Evolutionary conservation across 495 filamentous ascomycete genomes (phyloP).

Genomic region (Xylaria longipes): DNA sequence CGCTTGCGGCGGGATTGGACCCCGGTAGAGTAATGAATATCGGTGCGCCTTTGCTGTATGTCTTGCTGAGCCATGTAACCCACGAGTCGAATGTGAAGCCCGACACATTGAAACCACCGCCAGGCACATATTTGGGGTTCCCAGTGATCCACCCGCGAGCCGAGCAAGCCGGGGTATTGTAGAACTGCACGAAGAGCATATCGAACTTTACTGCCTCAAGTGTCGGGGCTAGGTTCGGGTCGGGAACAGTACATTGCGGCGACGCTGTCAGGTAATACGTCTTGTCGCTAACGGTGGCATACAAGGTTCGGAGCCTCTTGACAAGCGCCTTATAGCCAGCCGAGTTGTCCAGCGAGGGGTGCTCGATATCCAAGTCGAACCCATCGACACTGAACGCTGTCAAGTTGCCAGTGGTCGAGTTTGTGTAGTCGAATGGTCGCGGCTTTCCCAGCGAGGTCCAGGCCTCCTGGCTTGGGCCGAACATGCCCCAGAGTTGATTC

Average conservation of each 20-base stretch:
- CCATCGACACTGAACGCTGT: slow-evolving; percentile 57
- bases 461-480: slow-evolving; percentile 56
- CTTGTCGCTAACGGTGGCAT: slow-evolving; percentile 27
- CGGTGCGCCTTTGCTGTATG: slow-evolving; percentile 45
- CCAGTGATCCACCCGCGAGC: slow-evolving; percentile 52
- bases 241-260: slow-evolving; percentile 64
- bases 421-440: slow-evolving; percentile 51
- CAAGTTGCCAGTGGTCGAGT: slow-evolving; percentile 39
- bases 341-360: slow-evolving; percentile 41
- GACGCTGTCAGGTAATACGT: slow-evolving; percentile 50
- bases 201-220: slow-evolving; percentile 63
- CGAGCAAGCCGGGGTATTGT: slow-evolving; percentile 66
- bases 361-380: slow-evolving; percentile 66
- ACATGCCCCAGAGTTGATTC: slow-evolving; percentile 68
- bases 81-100: slow-evolving; percentile 51
- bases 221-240: slow-evolving; percentile 57
- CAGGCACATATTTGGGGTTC: slow-evolving; percentile 41
- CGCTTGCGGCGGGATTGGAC: slow-evolving; percentile 48
- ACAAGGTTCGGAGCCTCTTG: slow-evolving; percentile 33
- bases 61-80: slow-evolving; percentile 37
- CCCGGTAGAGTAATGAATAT: slow-evolving; percentile 50
- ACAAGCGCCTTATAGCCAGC: slow-evolving; percentile 47
- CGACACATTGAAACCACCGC: slow-evolving; percentile 26
- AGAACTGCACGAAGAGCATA: slow-evolving; percentile 73
- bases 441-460: slow-evolving; percentile 46